phyloP scores from a whole-genome alignment of 306 rosid species.

The Vicia villosa region DNA sequence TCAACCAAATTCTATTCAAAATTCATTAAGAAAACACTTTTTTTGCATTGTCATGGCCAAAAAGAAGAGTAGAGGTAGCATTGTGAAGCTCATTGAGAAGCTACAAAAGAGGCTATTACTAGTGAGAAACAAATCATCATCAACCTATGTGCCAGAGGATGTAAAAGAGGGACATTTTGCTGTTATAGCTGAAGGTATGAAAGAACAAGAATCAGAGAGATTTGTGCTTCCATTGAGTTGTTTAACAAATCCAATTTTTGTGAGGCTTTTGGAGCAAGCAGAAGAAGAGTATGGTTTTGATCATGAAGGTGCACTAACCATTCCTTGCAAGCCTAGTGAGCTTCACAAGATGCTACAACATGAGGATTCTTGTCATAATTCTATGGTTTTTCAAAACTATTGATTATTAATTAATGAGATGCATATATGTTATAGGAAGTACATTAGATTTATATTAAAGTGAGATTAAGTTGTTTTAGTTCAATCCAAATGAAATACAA shows the following conservation, averaged over 20 bases:
- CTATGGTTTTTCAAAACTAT: conserved; percentile 47
- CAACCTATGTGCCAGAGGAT: conserved; percentile 60
- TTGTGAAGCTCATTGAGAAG: conserved; percentile 66
- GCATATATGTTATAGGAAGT: conserved; percentile 5
- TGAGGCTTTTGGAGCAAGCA: conserved; percentile 68
- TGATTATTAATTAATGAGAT: not conserved
- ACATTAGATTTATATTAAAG: not conserved
- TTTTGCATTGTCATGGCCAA: conserved; percentile 51
- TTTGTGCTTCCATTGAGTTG: conserved; percentile 70
- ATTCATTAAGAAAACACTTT: not conserved
- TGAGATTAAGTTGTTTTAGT: not conserved
- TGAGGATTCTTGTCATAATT: conserved; percentile 41
- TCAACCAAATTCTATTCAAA: not conserved
- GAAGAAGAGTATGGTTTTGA: conserved; percentile 85
- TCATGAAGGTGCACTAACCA: conserved; percentile 69
- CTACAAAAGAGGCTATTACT: conserved; percentile 58
- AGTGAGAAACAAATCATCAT: conserved; percentile 32
- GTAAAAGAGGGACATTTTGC: conserved; percentile 90
- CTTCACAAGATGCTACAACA: conserved; percentile 56
- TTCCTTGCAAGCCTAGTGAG: conserved; percentile 69
- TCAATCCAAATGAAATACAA: not conserved
- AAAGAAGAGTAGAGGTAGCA: conserved; percentile 45
- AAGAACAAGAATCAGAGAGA: conserved; percentile 55
- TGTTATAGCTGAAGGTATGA: conserved; percentile 55
- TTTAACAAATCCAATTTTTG: conserved; percentile 58